Evolutionary conservation across 306 rosid species (phyloP), one percentile per base, ranked within the genome.

Genomic region (Pterocarpus santalinus): DNA sequence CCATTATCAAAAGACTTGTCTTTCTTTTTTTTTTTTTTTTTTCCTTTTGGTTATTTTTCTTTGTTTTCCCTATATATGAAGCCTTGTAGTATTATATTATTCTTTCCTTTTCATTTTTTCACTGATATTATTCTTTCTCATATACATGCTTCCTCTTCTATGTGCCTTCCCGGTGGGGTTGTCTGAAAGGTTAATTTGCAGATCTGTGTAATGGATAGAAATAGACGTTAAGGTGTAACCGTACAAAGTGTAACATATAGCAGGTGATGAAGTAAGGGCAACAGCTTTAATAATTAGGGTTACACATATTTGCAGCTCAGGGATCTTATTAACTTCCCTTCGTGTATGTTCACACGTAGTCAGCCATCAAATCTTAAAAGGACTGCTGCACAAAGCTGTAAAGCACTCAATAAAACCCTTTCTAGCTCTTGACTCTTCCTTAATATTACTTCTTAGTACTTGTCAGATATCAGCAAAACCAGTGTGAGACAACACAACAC

Each of bases 381-480:
- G 34, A 32, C 57, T 58, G 73, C 64, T 4, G 57, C 41, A 44
- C 8, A 86, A 80, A 77, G 89, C 76, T 86, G 86, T 86, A 87
- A 56, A 3, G 28, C 84, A 73, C 86, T 87, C 86, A 79, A 80
- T 72, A 52, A 80, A 43, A 65, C 73, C 47, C 72, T 14, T 28
- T 55, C 83, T 57, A 38, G 49, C 79, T 15, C 69, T 82, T 84
- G 82, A 88, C 82, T 16, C 69, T 75, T 85, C 83, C 85, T 76
- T 52, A 22, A 22, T 22, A 22, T 22, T 13, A 49, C 17, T 12
- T 62, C 2, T 36, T 65, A 33, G 7, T 70, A 32, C 30, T 67
- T 44, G 47, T 44, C 9, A 68, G 79, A 22, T 22, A 22, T 22
- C 28, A 22, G 28, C 28, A 22, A 22, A 22, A 22, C 28, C 28